These are phyloP conservation scores for Daldinia bambusicola DNA, from an alignment of 495 filamentous ascomycete genomes.

Conservation along the genomic window DNA sequence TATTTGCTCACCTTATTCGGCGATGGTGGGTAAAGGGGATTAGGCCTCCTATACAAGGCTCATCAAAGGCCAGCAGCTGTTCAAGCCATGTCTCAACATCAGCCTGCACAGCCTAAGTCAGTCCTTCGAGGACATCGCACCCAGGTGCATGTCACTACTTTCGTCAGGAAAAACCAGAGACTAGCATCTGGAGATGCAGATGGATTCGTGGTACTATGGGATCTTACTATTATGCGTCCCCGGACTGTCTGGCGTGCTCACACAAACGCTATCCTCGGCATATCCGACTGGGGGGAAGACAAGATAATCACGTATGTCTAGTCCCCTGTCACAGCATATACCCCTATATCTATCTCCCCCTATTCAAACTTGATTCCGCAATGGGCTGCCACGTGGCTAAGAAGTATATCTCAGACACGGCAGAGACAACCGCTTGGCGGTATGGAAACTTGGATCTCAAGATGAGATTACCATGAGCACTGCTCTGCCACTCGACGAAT, in stretches of 20 bases:
- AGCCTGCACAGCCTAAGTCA: constrained; percentile 77
- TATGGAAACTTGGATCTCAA: constrained; percentile 76
- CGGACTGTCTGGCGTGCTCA: constrained; percentile 90
- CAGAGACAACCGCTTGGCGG: constrained; percentile 84
- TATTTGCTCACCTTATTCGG: background rate
- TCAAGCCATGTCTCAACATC: constrained; percentile 43
- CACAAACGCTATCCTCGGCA: constrained; percentile 77
- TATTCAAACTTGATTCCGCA: constrained; percentile 3
- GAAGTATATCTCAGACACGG: constrained; percentile 73
- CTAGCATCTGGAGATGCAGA: constrained; percentile 90
- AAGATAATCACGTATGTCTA: constrained; percentile 78
- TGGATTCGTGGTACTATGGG: constrained; percentile 90
- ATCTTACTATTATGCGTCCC: constrained; percentile 81
- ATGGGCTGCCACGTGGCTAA: constrained; percentile 26
- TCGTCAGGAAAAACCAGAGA: constrained; percentile 76
- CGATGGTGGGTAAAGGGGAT: constrained; percentile 8
- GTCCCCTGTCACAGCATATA: constrained; percentile 28
- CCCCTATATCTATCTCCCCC: background rate
- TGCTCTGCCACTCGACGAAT: constrained; percentile 74
- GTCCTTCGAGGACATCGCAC: constrained; percentile 88
- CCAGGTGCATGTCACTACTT: constrained; percentile 80
- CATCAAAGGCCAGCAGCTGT: background rate
- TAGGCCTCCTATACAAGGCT: constrained; percentile 2
- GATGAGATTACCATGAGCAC: constrained; percentile 75
- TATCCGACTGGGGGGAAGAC: constrained; percentile 71